Conservation (phyloP, 441 rosid genomes). For the Gossypium gossypioides region DNA sequence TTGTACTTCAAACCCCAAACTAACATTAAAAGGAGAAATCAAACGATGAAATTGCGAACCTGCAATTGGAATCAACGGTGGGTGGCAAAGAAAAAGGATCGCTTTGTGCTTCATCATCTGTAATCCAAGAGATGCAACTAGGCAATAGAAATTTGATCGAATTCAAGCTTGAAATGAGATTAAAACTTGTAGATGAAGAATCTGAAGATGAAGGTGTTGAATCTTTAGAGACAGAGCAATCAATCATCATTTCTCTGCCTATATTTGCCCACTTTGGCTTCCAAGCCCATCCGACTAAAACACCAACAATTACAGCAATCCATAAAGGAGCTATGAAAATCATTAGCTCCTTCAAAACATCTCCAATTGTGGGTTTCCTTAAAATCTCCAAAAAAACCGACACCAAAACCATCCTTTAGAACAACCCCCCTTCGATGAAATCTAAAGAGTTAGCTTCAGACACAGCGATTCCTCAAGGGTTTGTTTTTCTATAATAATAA, state of each 20-base stretch:
- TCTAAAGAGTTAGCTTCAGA: too few relatives aligned
- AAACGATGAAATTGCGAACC: slow-evolving; percentile 27
- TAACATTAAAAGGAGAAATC: not conserved
- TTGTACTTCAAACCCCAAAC: not conserved
- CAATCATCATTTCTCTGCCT: slow-evolving; percentile 28
- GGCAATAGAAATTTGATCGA: slow-evolving; percentile 41
- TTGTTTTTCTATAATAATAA: not conserved
- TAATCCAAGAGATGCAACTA: slow-evolving; percentile 30
- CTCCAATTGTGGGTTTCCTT: slow-evolving; percentile 32
- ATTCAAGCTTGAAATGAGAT: slow-evolving; percentile 29
- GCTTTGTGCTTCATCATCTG: slow-evolving; percentile 22
- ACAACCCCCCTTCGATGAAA: too few relatives aligned
- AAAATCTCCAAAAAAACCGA: slow-evolving; percentile 36
- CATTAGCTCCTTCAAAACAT: slow-evolving; percentile 36
- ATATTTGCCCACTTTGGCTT: slow-evolving; percentile 78
- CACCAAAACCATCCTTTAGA: slow-evolving; percentile 34
- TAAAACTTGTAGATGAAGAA: not conserved
- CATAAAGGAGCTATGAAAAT: slow-evolving; percentile 53
- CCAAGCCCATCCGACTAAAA: slow-evolving; percentile 87
- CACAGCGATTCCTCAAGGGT: slow-evolving; percentile 34
- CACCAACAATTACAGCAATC: slow-evolving; percentile 64
- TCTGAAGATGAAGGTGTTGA: slow-evolving; percentile 5
- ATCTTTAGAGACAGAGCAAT: slow-evolving; percentile 17
- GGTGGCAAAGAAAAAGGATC: slow-evolving; percentile 13
- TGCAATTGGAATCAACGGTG: slow-evolving; percentile 16